Base-by-base conservation (phyloP, 257 asterid species). In the Hygrophila difformis region DNA sequence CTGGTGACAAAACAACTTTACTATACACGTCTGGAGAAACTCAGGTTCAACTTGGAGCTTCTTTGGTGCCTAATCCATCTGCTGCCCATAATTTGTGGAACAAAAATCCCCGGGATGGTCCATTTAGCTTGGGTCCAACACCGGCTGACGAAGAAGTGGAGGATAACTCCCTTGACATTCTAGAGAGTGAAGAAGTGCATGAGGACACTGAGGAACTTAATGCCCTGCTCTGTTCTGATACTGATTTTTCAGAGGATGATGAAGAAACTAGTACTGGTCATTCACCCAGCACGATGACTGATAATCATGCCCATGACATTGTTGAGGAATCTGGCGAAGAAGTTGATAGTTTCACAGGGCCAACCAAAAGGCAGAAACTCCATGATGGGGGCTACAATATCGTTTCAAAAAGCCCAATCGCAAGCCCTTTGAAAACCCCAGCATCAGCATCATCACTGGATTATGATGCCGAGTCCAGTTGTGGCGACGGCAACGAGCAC, bases 221-320 rank as follows among this genome's bases (percentile, higher is more conserved):
- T 41, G 97, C 96, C 39, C 70, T 89, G 21, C 83, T 89, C 10
- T 84, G 55, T 63, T 89, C 97, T 18, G 97, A 84, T 21, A 23
- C 44, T 53, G 77, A 76, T 45, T 59, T 34, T 48, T 70, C 79
- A 0, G 84, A 81, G 55, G 87, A 78, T n/a, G 94, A 82, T 38
- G 97, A 88, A 54, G 87, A 61, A 33, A 70, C 76, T 5, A 89
- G 97, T 69, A 84, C 96, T 0, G 97, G 95, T 12, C 94, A 88
- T 65, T 88, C 97, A 1, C 97, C 97, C 19, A 79, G 94, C 49
- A 73, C 87, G 12, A 68, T 79, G 89, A 81, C 87, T 0, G 72
- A 72, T 34, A 73, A 74, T 29, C 59, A 57, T 28, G 12, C 29
- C 9, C 76, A 48, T 0, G 62, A 69, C 52, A 47, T 39, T 26